Evolutionary conservation across 768 basidiomycete species (phyloP), one percentile per base, ranked within the genome.

Genomic region (Phlegmacium glaucopus): DNA sequence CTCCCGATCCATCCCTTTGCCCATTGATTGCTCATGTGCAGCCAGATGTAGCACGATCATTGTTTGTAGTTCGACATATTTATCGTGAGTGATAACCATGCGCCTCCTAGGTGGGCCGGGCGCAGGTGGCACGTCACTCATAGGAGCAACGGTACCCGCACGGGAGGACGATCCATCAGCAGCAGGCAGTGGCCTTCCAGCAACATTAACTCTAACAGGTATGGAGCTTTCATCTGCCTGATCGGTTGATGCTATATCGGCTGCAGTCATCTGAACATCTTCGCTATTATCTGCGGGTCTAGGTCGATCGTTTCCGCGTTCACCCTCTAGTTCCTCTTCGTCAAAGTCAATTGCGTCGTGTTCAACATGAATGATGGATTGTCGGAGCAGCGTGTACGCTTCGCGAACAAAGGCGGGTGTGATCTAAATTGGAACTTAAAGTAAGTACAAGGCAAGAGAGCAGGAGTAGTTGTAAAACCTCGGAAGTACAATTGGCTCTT

Each of bases 341-440:
- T 98, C 96, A 65, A 98, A 90, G 62, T 96, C 93, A 60, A 99
- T 85, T 58, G 98, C 95, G 61, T 99, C 96, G 64, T 98, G 94
- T 62, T 99, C 96, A 50, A 99, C 94, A 60, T 98, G 96, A 58
- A 99, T 97, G 68, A 99, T 99, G 2, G 96, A 98, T 63, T 96
- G 94, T 18, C 90, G 83, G 10, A 99, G 74, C 15, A 99, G 84
- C 36, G 83, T 85, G 69, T 90, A 98, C 2, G 96, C 96, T 67
- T 99, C 96, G 34, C 94, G 84, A 16, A 99, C 95, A 62, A 95
- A 94, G 2, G 80, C 86, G 6, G 95, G 94, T 0, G 82, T 90
- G 58, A 99, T 98, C 90, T 95, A 22, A 22, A 22, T 3, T 22
- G 51, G 15, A 18, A 8, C 11, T n/a, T 17, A 9, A 13, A 18